Conservation (phyloP, 116 monocot genomes). For the Zostera marina region DNA sequence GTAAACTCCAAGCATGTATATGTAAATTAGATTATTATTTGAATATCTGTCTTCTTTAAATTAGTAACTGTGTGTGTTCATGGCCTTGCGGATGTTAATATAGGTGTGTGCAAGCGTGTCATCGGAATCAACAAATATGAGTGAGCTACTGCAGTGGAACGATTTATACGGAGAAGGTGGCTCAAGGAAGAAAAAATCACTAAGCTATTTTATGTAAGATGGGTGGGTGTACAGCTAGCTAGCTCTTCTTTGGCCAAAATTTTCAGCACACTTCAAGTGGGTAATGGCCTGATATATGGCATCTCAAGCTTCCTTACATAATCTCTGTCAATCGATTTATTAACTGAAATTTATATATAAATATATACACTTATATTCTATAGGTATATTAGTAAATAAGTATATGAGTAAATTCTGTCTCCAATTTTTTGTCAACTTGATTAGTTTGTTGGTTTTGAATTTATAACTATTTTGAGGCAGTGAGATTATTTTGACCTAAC, state of each 20-base stretch:
- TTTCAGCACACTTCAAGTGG: neutral
- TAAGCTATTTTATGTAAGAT: constrained; percentile 70
- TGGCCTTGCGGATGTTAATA: neutral
- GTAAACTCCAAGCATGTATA: constrained; percentile 10
- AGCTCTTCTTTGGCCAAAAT: neutral
- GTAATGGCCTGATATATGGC: neutral
- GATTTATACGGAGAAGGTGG: constrained; percentile 89
- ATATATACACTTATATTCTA: no score
- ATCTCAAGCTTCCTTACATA: neutral
- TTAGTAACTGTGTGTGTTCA: no score
- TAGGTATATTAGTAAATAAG: no score
- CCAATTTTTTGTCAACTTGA: no score
- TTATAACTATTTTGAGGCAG: no score
- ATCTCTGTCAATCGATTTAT: no score
- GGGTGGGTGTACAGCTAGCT: constrained; percentile 3
- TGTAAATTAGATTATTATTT: neutral
- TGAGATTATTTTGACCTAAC: no score
- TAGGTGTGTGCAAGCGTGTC: constrained; percentile 88
- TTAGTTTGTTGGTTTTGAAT: no score
- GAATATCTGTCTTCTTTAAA: no score
- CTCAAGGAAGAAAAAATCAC: constrained; percentile 62
- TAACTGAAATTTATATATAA: no score
- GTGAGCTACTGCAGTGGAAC: constrained; percentile 76
- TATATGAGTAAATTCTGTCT: no score
- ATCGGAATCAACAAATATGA: constrained; percentile 72